These are phyloP conservation scores for Metschnikowia lachancei DNA, from an alignment of 805 yeast species.

Conservation along the genomic window DNA sequence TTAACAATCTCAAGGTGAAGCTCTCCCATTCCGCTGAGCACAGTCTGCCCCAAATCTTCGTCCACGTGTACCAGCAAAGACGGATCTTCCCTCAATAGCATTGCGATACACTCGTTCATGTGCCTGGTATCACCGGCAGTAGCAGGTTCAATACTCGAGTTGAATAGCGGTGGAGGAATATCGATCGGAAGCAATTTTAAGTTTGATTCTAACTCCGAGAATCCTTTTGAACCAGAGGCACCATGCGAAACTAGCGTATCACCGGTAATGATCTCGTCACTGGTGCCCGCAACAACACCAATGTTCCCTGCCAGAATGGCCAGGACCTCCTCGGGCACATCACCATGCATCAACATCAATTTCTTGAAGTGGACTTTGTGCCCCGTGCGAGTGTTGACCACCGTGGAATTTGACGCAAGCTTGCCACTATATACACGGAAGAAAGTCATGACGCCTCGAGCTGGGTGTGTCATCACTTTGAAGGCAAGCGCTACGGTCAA, in stretches of 20 bases:
- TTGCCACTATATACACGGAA: constrained; percentile 86
- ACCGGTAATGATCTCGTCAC: constrained; percentile 76
- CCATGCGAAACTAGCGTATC: constrained; percentile 77
- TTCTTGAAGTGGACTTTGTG: constrained; percentile 64
- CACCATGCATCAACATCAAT: constrained; percentile 83
- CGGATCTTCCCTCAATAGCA: constrained; percentile 85
- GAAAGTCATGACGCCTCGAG: constrained; percentile 78
- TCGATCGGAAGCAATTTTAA: constrained; percentile 68
- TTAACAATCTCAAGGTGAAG: constrained; percentile 85
- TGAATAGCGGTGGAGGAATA: constrained; percentile 91
- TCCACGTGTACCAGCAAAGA: constrained; percentile 68
- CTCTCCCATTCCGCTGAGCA: constrained; percentile 96
- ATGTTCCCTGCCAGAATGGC: constrained; percentile 73
- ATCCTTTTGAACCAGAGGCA: constrained; percentile 38
- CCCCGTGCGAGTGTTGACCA: constrained; percentile 69
- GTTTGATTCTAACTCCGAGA: constrained; percentile 41
- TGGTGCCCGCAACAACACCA: constrained; percentile 79
- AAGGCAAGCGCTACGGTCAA: constrained; percentile 81
- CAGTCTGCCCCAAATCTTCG: constrained; percentile 85
- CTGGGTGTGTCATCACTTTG: constrained; percentile 84
- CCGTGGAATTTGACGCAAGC: constrained; percentile 57
- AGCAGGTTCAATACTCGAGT: constrained; percentile 76
- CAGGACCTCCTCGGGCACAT: constrained; percentile 69
- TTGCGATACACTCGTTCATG: constrained; percentile 65
- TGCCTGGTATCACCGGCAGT: constrained; percentile 77